Conservation (phyloP, 1,284 basidiomycete genomes). For the Mycosarcoma maydis region DNA sequence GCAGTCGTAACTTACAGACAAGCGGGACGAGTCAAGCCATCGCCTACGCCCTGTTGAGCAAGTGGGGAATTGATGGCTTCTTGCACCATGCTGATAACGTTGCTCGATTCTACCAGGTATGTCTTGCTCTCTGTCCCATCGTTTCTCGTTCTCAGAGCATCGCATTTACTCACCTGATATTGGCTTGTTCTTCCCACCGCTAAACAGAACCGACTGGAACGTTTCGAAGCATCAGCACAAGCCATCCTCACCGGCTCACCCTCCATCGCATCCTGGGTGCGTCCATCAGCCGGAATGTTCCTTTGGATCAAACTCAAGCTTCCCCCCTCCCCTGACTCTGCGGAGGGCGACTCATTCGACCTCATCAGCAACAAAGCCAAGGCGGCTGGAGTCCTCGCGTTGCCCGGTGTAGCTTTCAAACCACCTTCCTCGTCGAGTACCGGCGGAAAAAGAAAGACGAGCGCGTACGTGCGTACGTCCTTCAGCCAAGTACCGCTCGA, state of each 20-base stretch:
- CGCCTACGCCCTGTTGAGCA: slow-evolving; percentile 75
- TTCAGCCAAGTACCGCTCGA: slow-evolving; percentile 59
- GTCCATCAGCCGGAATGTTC: slow-evolving; percentile 80
- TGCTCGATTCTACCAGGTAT: slow-evolving; percentile 80
- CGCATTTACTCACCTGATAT: too few relatives aligned
- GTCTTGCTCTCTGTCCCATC: too few relatives aligned
- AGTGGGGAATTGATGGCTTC: slow-evolving; percentile 79
- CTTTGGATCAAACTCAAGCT: slow-evolving; percentile 64
- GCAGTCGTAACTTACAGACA: slow-evolving; percentile 81
- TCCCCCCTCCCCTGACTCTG: slow-evolving; percentile 32
- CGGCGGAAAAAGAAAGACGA: slow-evolving; percentile 3
- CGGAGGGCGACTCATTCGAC: slow-evolving; percentile 75
- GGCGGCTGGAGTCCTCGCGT: slow-evolving; percentile 84
- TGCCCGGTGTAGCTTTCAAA: slow-evolving; percentile 75
- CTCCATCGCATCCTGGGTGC: slow-evolving; percentile 72
- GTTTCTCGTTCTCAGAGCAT: too few relatives aligned
- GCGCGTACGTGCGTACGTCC: slow-evolving; percentile 58
- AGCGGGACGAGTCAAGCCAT: slow-evolving; percentile 80
- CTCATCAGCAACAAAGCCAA: slow-evolving; percentile 82
- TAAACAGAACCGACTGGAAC: slow-evolving; percentile 23
- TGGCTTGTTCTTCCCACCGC: too few relatives aligned
- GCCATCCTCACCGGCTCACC: slow-evolving; percentile 14
- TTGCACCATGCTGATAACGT: slow-evolving; percentile 75
- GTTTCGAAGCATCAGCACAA: slow-evolving; percentile 28
- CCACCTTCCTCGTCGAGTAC: slow-evolving; percentile 15